Base-by-base conservation (phyloP, 192 early-diverging fungal species). In the Mortierella antarctica region DNA sequence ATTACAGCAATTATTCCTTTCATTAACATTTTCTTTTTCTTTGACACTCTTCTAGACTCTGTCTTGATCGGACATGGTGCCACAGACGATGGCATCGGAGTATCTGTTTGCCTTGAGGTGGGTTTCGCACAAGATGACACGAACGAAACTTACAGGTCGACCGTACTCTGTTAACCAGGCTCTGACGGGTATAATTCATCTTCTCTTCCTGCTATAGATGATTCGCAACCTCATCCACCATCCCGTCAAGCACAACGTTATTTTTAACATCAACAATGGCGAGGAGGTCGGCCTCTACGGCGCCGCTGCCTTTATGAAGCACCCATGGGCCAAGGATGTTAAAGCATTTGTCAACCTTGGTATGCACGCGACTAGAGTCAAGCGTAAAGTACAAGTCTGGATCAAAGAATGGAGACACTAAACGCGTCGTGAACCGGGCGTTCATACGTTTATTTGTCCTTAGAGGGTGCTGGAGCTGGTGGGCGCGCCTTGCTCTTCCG, bases 201-300 rank as follows among this genome's bases (percentile, higher is more conserved):
- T 11, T 62, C 18, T 5, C n/a, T 31, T 18, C 41, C 6, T 15
- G 13, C 5, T 47, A 47, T 70, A 83, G 82, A 72, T 91, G 54
- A 70, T 91, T 52, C 89, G 90, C 50, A 91, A 86, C 58, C 77
- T 93, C 67, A 82, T 87, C 23, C 62, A 72, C 21, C 82, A 86
- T 46, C 92, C 90, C n/a, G 85, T 87, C 31, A 79, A 86, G 18
- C 86, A 92, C 55, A 86, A 88, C 6, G 84, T 93, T 48, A 73
- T 93, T 13, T 88, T 93, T 67, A 89, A 92, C 81, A 90, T 93
- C 57, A 92, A 93, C 71, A 92, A 92, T 76, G 88, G 88, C 47
- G 92, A 93, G 78, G 92, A 93, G 66, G 79, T 70, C 64, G 92
- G 91, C 0, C 74, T 93, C 18, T 78, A 85, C 72, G 92, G 92